These are phyloP conservation scores for Colletotrichum zoysiae DNA, from an alignment of 2,329 filamentous ascomycete genomes.

Conservation along the genomic window DNA sequence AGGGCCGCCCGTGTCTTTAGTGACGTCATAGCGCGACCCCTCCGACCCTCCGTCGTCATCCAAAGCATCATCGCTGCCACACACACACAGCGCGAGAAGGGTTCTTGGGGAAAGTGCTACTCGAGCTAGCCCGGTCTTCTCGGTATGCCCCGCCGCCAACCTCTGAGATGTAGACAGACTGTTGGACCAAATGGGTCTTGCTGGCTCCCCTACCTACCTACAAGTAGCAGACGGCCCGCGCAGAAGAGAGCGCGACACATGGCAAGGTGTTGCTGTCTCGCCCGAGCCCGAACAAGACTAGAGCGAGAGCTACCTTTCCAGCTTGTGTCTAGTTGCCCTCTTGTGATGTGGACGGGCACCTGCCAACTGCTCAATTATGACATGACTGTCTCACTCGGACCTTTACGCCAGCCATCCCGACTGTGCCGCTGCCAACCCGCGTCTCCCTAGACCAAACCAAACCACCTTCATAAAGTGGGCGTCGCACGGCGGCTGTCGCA, in stretches of 20 bases:
- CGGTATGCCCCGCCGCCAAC: constrained; percentile 17
- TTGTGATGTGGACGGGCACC: constrained; percentile 18
- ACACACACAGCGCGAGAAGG: constrained; percentile 12
- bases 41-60: constrained; percentile 37
- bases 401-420: constrained; percentile 16
- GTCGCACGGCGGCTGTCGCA: constrained; percentile 31
- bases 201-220: background rate
- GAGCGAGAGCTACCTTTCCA: constrained; percentile 29
- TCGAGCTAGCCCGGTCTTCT: constrained; percentile 9
- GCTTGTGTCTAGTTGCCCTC: constrained; percentile 15
- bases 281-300: constrained; percentile 14
- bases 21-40: constrained; percentile 41
- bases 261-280: too few relatives aligned
- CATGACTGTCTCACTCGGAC: constrained; percentile 39
- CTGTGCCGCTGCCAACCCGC: constrained; percentile 5
- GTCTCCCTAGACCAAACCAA: constrained; percentile 9
- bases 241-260: background rate
- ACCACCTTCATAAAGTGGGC: constrained; percentile 28
- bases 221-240: constrained; percentile 3
- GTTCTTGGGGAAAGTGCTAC: background rate
- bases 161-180: background rate
- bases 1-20: constrained; percentile 4
- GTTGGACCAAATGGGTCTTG: background rate
- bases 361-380: constrained; percentile 35
- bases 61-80: constrained; percentile 36